Conservation (phyloP, 2,329 filamentous ascomycete genomes). For the Apiospora koreana region DNA sequence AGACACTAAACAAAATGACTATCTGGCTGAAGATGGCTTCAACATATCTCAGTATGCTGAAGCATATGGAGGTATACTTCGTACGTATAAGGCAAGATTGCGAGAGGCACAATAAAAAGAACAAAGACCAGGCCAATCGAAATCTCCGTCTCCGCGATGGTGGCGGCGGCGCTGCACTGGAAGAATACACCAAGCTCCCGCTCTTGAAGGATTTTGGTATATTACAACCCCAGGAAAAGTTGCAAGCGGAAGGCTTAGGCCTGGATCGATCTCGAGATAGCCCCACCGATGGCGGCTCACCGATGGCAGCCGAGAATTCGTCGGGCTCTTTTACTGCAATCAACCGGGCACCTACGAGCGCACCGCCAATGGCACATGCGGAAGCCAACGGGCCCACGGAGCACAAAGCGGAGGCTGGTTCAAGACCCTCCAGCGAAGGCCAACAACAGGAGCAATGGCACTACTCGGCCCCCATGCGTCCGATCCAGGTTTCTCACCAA, state of each 20-base stretch:
- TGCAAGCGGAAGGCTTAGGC: slow-evolving; percentile 23
- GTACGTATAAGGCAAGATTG: slow-evolving; percentile 51
- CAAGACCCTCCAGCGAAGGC: not conserved
- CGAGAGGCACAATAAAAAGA: slow-evolving; percentile 29
- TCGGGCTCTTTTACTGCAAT: slow-evolving; percentile 42
- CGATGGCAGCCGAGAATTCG: slow-evolving; percentile 27
- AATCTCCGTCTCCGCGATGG: slow-evolving; percentile 46
- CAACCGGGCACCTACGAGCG: slow-evolving; percentile 28
- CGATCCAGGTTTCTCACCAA: slow-evolving; percentile 1
- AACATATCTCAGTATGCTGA: slow-evolving; percentile 55
- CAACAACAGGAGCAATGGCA: slow-evolving; percentile 14
- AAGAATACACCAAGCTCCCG: slow-evolving; percentile 50
- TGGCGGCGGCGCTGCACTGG: slow-evolving; percentile 50
- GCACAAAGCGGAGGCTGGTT: slow-evolving; percentile 4
- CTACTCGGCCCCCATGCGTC: not conserved
- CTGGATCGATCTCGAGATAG: slow-evolving; percentile 31
- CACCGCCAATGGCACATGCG: not conserved
- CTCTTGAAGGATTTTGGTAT: slow-evolving; percentile 46
- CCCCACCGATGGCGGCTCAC: slow-evolving; percentile 32
- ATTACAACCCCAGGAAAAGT: slow-evolving; percentile 36
- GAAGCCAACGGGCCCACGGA: slow-evolving; percentile 11
- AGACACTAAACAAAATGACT: slow-evolving; percentile 53
- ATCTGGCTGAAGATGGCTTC: slow-evolving; percentile 56
- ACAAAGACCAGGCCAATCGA: slow-evolving; percentile 30
- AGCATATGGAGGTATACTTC: slow-evolving; percentile 56